Conservation (phyloP, 116 monocot species). For the Posidonia oceanica region DNA sequence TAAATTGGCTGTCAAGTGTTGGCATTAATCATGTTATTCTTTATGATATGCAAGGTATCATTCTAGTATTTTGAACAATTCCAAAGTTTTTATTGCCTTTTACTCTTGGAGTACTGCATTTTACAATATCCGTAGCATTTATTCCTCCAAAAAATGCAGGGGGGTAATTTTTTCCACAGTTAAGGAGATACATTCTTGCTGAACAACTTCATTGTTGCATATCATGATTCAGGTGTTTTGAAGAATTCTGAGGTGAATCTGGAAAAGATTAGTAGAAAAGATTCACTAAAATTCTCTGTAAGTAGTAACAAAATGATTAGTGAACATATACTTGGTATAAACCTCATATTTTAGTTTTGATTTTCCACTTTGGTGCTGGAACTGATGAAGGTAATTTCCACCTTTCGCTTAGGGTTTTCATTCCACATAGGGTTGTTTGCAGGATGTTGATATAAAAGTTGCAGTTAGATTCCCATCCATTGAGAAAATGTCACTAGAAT, state of each 20-base stretch:
- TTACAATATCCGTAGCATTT: not conserved
- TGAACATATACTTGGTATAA: not conserved
- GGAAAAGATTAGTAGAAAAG: conserved; percentile 10
- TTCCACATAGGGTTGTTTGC: not conserved
- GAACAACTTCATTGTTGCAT: not conserved
- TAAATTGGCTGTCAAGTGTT: conserved; percentile 36
- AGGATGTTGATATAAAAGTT: conserved; percentile 26
- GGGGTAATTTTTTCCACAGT: too few species aligned
- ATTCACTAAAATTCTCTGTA: conserved; percentile 16
- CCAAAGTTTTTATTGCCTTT: not conserved
- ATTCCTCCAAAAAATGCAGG: too few species aligned
- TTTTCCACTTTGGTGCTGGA: too few species aligned
- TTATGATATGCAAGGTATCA: conserved; percentile 56
- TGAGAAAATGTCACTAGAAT: conserved; percentile 40
- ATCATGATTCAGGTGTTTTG: conserved; percentile 45
- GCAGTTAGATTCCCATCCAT: conserved; percentile 8
- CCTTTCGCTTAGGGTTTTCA: not conserved
- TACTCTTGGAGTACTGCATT: not conserved
- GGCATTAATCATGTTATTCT: conserved; percentile 44
- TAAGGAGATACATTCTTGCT: too few species aligned
- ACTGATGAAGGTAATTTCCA: too few species aligned
- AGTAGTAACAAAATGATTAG: conserved; percentile 11
- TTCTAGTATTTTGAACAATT: not conserved
- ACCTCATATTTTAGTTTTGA: not conserved
- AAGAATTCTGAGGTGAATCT: conserved; percentile 48